A percentile compares a stretch with the other conserved stretches of the same genome.
Evolutionary conservation across 352 stramenopile species (phyloP).

Genomic region (Phytophthora cactorum): DNA sequence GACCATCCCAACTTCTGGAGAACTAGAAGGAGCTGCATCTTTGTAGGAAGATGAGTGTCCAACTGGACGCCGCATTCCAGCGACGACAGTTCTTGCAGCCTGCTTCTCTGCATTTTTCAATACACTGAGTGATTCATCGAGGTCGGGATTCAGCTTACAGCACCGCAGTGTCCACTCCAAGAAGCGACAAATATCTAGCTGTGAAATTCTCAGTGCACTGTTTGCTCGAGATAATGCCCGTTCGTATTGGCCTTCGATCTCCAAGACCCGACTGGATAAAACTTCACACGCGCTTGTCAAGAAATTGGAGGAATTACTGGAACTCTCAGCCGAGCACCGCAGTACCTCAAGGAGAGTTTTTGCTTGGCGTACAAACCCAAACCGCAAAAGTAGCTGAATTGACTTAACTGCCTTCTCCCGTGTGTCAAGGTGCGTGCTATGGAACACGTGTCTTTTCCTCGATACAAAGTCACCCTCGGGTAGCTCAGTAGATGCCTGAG

Average conservation of each 20-base stretch:
- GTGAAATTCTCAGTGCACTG: conserved; percentile 19
- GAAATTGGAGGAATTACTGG: conserved; percentile 2
- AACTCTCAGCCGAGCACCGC: conserved; percentile 11
- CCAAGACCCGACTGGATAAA: conserved; percentile 39
- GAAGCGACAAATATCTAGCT: conserved; percentile 37
- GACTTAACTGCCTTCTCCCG: conserved; percentile 37
- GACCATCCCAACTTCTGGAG: conserved; percentile 28
- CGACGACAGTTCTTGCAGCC: conserved; percentile 20
- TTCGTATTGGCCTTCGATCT: conserved; percentile 42
- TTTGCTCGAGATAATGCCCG: conserved; percentile 30
- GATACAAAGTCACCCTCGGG: conserved; percentile 2
- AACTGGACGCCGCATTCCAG: conserved; percentile 15
- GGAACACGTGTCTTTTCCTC: conserved; percentile 32
- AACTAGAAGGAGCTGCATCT: conserved; percentile 3
- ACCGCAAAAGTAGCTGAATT: conserved; percentile 46
- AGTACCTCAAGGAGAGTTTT: conserved; percentile 62
- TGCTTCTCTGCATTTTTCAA: conserved; percentile 34
- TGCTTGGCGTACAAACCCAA: conserved; percentile 64
- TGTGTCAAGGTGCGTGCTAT: conserved; percentile 29
- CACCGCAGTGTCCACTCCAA: conserved; percentile 41
- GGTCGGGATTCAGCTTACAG: conserved; percentile 31
- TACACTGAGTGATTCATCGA: conserved; percentile 11
- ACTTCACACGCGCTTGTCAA: conserved; percentile 20
- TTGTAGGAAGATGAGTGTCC: conserved; percentile 4
- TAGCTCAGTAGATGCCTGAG: conserved; percentile 2